Evolutionary conservation across 2,329 filamentous ascomycete genomes (phyloP).

Genomic region (Pestalotiopsis sp.): DNA sequence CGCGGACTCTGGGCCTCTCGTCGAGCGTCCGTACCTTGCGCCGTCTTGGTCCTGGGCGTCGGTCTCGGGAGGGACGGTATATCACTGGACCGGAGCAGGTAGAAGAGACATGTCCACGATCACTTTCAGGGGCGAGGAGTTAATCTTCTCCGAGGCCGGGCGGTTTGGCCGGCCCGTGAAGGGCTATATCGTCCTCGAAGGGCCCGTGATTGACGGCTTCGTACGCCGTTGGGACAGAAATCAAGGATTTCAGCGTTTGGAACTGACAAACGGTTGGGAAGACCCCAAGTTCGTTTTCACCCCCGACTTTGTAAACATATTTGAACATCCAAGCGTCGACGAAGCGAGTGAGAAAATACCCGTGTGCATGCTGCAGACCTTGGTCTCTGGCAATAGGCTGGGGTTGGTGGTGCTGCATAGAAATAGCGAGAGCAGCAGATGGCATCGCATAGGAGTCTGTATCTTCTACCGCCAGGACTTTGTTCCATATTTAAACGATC

Average conservation of each 20-base stretch:
- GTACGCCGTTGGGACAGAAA: too few relatives aligned
- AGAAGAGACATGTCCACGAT: neutral
- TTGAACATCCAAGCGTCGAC: neutral
- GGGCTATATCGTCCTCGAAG: neutral
- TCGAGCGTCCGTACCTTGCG: neutral
- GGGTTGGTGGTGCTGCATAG: neutral
- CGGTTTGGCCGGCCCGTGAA: neutral
- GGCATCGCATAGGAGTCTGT: neutral
- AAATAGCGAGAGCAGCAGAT: neutral
- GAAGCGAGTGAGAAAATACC: neutral
- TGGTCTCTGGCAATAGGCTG: neutral
- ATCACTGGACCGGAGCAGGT: neutral
- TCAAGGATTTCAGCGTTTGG: neutral
- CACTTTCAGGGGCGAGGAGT: neutral
- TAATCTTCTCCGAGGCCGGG: neutral
- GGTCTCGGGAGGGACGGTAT: neutral
- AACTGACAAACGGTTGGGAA: neutral
- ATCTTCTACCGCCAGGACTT: neutral
- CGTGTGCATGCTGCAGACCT: neutral
- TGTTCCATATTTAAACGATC: neutral
- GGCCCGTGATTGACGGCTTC: neutral
- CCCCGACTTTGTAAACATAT: neutral
- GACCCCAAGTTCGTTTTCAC: neutral
- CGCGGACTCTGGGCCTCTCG: neutral
- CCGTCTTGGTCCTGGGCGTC: neutral